Evolutionary conservation across 2,329 filamentous ascomycete species (phyloP).

Genomic region (Teratosphaeriaceae sp.): DNA sequence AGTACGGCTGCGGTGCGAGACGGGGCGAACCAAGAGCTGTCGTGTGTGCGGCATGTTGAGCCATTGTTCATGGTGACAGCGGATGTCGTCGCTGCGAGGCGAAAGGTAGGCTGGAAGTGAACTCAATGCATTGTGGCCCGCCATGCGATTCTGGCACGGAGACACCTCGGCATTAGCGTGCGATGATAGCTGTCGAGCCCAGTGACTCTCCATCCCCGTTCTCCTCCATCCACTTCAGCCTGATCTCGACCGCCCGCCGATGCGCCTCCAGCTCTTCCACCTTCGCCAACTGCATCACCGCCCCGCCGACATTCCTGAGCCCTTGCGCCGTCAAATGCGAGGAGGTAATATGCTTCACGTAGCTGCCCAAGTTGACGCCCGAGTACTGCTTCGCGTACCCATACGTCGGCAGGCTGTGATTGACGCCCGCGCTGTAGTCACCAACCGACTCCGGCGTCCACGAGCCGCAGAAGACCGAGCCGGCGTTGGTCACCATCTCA

Average conservation of each 20-base stretch:
- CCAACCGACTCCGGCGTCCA: conserved; percentile 98
- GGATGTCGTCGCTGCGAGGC: too few relatives aligned
- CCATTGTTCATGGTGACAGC: too few relatives aligned
- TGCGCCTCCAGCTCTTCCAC: conserved; percentile 95
- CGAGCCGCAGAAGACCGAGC: conserved; percentile 88
- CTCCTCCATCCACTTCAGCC: conserved; percentile 38
- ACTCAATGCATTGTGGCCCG: too few relatives aligned
- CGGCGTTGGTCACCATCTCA: conserved; percentile 80
- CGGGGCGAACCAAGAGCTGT: too few relatives aligned
- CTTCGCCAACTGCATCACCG: conserved; percentile 91
- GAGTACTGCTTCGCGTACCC: conserved; percentile 98
- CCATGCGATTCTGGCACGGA: too few relatives aligned
- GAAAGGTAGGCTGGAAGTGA: too few relatives aligned
- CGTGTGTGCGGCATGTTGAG: too few relatives aligned
- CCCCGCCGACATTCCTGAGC: conserved; percentile 73
- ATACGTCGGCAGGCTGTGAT: conserved; percentile 94
- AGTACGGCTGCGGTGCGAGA: too few relatives aligned
- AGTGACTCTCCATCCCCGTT: conserved; percentile 5
- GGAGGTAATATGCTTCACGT: conserved; percentile 96
- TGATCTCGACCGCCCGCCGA: conserved; percentile 63
- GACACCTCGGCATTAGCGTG: too few relatives aligned
- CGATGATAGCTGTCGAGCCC: too few relatives aligned
- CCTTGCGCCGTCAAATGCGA: conserved; percentile 83
- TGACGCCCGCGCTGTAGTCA: conserved; percentile 96
- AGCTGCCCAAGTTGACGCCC: conserved; percentile 90